A percentile compares a stretch with the other conserved stretches of the same genome.
These are phyloP conservation scores for Sporothrix brasiliensis DNA, from an alignment of 2,329 filamentous ascomycete species.

Conservation along the genomic window DNA sequence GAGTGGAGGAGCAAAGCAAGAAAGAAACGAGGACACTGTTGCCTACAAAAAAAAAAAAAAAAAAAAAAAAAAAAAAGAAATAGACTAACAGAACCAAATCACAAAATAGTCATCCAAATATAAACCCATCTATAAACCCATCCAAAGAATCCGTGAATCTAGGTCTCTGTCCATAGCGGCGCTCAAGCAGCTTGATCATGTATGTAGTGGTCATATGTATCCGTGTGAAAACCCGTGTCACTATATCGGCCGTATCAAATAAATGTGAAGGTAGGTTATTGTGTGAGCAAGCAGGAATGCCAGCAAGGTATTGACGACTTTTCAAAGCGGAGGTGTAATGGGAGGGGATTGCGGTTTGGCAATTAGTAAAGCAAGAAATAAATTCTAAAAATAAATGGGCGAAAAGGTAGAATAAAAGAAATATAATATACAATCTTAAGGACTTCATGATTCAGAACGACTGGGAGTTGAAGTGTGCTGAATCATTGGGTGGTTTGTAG, in stretches of 20 bases:
- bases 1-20: too few species aligned
- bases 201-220: conserved; percentile 5
- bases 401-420: not conserved
- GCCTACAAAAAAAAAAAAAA: not conserved
- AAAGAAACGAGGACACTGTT: too few species aligned
- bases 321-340: too few species aligned
- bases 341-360: not conserved
- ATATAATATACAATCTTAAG: not conserved
- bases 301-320: not conserved
- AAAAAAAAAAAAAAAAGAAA: not conserved
- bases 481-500: conserved; percentile 70
- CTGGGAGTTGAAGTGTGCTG: conserved; percentile 30
- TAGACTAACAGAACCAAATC: not conserved
- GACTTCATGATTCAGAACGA: conserved; percentile 2
- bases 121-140: not conserved
- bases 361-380: not conserved
- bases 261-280: not conserved
- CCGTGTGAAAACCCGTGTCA: not conserved
- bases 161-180: not conserved
- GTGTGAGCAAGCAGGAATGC: not conserved
- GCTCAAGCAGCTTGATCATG: not conserved
- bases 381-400: not conserved
- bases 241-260: not conserved
- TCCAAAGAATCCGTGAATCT: not conserved
- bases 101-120: not conserved